phyloP scores from a whole-genome alignment of 1,284 basidiomycete species.

The Paramarasmius palmivorus region DNA sequence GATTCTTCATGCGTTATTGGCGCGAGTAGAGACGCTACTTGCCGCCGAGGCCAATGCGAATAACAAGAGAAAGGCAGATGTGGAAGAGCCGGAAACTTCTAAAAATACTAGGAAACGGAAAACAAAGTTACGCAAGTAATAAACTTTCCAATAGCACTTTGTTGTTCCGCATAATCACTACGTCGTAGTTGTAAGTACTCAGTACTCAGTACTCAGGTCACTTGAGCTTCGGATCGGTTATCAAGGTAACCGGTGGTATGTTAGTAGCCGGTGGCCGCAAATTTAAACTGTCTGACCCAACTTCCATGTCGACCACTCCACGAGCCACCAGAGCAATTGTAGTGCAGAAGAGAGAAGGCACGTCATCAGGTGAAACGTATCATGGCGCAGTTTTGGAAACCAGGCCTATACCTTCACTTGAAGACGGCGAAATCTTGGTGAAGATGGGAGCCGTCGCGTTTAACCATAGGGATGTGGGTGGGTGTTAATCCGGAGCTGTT shows the following conservation, averaged over 20 bases:
- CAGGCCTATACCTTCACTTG: constrained; percentile 47
- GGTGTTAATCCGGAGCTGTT: background rate
- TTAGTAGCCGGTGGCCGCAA: too few species aligned
- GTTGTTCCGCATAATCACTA: too few species aligned
- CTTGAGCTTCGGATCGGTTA: too few species aligned
- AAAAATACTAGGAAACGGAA: background rate
- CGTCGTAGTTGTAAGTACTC: too few species aligned
- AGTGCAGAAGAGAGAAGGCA: constrained; percentile 33
- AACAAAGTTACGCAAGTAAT: background rate
- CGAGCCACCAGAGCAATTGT: constrained; percentile 40
- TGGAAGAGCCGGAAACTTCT: background rate
- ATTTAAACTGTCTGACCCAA: background rate
- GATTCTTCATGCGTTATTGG: constrained; percentile 50
- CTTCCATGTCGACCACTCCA: constrained; percentile 22
- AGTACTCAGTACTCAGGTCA: too few species aligned
- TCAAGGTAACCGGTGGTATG: too few species aligned
- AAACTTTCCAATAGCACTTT: background rate
- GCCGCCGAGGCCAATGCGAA: background rate
- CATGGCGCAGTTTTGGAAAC: constrained; percentile 57
- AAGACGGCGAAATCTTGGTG: constrained; percentile 61
- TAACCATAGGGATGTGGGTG: constrained; percentile 76
- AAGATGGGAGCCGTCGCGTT: constrained; percentile 71
- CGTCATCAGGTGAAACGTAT: constrained; percentile 30
- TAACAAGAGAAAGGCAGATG: constrained; percentile 1
- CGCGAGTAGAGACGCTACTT: constrained; percentile 20